Conservation (phyloP, 805 yeast species). For the Candida adriatica region DNA sequence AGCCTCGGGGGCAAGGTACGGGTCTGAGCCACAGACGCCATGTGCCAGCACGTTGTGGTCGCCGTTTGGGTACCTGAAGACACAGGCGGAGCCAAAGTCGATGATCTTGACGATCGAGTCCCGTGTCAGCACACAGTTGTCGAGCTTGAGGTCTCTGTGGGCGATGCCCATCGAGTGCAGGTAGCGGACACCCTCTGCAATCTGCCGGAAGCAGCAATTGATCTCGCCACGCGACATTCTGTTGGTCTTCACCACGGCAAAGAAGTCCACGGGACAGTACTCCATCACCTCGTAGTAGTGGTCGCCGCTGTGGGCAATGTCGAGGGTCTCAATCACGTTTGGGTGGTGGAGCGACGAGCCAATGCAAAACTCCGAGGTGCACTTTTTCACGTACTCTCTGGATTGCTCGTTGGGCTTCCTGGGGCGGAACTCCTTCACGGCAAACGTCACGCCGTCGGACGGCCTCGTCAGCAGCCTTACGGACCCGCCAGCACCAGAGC, state of each 20-base stretch:
- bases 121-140: constrained; percentile 71
- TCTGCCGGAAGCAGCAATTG: constrained; percentile 74
- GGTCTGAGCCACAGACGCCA: constrained; percentile 82
- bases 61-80: constrained; percentile 71
- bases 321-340: constrained; percentile 71
- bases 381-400: constrained; percentile 77
- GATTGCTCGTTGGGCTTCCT: constrained; percentile 62
- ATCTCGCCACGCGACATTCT: constrained; percentile 76
- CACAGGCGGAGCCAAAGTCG: constrained; percentile 82
- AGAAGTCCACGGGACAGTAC: constrained; percentile 77
- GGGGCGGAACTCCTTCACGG: constrained; percentile 77
- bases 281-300: constrained; percentile 82
- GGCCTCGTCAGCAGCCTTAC: constrained; percentile 68
- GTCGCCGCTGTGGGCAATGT: constrained; percentile 49
- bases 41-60: constrained; percentile 52
- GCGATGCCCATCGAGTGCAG: constrained; percentile 75
- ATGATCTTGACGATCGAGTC: constrained; percentile 72
- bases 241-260: constrained; percentile 83
- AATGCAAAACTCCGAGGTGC: constrained; percentile 84
- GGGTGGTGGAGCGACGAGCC: constrained; percentile 81
- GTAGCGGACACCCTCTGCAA: constrained; percentile 64
- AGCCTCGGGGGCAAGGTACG: constrained; percentile 82
- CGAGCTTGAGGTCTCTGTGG: constrained; percentile 76
- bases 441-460: constrained; percentile 64
- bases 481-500: constrained; percentile 86